These are phyloP conservation scores for Calonectria fujianensis DNA, from an alignment of 2,329 filamentous ascomycete species.

Conservation along the genomic window DNA sequence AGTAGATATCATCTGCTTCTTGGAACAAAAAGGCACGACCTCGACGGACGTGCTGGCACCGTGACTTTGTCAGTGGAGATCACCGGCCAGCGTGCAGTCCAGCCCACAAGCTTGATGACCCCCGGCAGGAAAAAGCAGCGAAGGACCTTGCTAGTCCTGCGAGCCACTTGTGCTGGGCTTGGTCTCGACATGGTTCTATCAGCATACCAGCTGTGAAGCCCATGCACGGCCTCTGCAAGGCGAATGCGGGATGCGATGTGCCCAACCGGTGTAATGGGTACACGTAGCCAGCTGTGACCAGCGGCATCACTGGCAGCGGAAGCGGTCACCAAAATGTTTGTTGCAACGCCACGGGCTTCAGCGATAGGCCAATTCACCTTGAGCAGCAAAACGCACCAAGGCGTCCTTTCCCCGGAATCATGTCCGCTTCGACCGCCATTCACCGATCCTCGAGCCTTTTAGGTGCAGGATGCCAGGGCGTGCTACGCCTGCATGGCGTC, in stretches of 20 bases:
- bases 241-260: constrained; percentile 47
- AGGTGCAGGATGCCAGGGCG: constrained; percentile 11
- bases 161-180: constrained; percentile 34
- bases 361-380: constrained; percentile 47
- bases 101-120: constrained; percentile 34
- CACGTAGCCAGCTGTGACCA: constrained; percentile 49
- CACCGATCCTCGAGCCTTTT: constrained; percentile 2
- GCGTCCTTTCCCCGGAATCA: constrained; percentile 34
- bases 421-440: constrained; percentile 46
- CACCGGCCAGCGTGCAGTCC: constrained; percentile 29
- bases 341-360: constrained; percentile 41
- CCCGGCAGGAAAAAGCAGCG: constrained; percentile 33
- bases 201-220: constrained; percentile 35
- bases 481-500: constrained; percentile 32
- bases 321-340: constrained; percentile 37
- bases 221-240: constrained; percentile 42
- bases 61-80: constrained; percentile 39
- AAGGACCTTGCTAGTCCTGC: constrained; percentile 30
- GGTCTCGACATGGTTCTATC: constrained; percentile 33
- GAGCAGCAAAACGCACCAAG: constrained; percentile 27
- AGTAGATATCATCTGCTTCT: constrained; percentile 24
- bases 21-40: constrained; percentile 14
- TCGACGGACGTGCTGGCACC: constrained; percentile 33
- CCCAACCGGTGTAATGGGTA: constrained; percentile 51
- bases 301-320: constrained; percentile 38